A percentile compares a stretch with the other conserved stretches of the same genome.
Conservation (phyloP, 139 green algal genomes). For the Spirogloea muscicola region DNA sequence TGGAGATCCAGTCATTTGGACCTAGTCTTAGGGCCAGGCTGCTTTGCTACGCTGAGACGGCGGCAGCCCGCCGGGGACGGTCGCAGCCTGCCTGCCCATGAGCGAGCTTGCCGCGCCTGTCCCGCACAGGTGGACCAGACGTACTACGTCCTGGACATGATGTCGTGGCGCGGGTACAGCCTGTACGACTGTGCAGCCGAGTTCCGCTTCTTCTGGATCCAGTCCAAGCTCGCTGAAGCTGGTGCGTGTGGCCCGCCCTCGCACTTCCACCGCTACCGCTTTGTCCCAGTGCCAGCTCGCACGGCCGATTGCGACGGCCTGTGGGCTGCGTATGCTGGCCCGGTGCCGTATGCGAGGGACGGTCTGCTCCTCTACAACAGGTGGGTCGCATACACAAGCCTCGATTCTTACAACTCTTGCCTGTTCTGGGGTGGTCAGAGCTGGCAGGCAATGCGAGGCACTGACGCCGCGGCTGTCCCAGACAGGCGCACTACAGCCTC, state of each 20-base stretch:
- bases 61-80: too few species aligned
- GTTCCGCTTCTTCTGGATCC: constrained; percentile 77
- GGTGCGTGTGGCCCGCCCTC: constrained; percentile 17
- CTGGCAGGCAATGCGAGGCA: background rate
- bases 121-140: constrained; percentile 43
- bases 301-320: constrained; percentile 49
- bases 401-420: background rate
- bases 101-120: too few species aligned
- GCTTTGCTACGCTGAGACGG: too few species aligned
- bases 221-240: constrained; percentile 61
- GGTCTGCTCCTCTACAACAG: constrained; percentile 67
- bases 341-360: constrained; percentile 63
- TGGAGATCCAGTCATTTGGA: too few species aligned
- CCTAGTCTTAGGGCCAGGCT: too few species aligned
- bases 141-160: constrained; percentile 71
- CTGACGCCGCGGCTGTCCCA: constrained; percentile 4
- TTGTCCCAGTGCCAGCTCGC: constrained; percentile 15
- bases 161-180: constrained; percentile 79
- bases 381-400: constrained; percentile 16
- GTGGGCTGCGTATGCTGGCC: constrained; percentile 16
- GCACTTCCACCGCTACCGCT: constrained; percentile 37
- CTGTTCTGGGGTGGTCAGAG: background rate
- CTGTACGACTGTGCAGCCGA: constrained; percentile 77
- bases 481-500: constrained; percentile 69
- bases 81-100: too few species aligned